Percentiles rank a stretch among this genome's conserved stretches.
Conservation (phyloP, 495 filamentous ascomycete species). For the Aspergillus incahuasiensis region DNA sequence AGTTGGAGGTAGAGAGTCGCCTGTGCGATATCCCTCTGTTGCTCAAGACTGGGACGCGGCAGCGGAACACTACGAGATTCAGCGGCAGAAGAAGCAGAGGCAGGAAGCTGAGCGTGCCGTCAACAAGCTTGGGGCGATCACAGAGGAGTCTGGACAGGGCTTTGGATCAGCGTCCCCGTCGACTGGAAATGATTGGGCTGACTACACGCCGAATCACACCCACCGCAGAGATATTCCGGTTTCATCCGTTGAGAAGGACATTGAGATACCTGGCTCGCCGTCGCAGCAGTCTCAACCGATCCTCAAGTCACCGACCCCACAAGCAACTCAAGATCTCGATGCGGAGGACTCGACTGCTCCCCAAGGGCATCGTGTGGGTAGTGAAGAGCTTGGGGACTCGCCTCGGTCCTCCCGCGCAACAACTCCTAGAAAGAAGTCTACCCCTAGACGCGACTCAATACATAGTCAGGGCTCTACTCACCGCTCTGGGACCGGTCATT, state of each 20-base stretch:
- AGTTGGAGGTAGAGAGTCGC: background rate
- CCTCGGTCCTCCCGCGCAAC: conserved; percentile 9
- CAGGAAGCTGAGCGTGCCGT: conserved; percentile 3
- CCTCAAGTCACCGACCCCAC: background rate
- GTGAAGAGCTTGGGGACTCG: conserved; percentile 28
- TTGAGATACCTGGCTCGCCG: conserved; percentile 14
- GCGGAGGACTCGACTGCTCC: background rate
- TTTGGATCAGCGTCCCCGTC: background rate
- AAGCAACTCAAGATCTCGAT: background rate
- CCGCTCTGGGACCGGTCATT: background rate
- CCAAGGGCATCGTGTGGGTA: conserved; percentile 14
- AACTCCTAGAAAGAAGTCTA: background rate
- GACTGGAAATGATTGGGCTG: conserved; percentile 3
- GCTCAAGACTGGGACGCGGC: conserved; percentile 32
- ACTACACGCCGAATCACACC: background rate
- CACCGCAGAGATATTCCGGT: conserved; percentile 20
- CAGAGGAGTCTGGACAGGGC: conserved; percentile 5
- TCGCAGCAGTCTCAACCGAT: background rate
- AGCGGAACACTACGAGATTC: conserved; percentile 11
- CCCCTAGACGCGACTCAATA: background rate
- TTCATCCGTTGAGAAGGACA: conserved; percentile 24
- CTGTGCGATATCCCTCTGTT: conserved; percentile 32
- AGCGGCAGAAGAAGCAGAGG: conserved; percentile 10
- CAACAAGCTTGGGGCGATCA: conserved; percentile 9
- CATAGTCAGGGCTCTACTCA: background rate